phyloP scores from a whole-genome alignment of 2,329 filamentous ascomycete genomes.

The Alternaria dauci region DNA sequence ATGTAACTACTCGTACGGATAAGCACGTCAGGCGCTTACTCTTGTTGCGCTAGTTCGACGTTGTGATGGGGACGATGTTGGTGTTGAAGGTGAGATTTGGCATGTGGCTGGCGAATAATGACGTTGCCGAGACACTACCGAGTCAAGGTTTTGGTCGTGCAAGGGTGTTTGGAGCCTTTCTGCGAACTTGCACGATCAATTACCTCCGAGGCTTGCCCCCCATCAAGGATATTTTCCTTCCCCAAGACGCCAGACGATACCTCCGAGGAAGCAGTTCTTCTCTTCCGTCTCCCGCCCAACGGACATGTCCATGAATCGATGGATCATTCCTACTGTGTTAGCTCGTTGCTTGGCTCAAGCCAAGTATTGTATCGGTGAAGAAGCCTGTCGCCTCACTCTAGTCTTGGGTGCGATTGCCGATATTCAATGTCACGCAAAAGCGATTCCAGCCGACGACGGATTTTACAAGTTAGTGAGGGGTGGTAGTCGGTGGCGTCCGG shows the following conservation, averaged over 20 bases:
- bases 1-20: constrained; percentile 5
- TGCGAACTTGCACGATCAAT: neutral
- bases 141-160: constrained; percentile 4
- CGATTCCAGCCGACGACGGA: neutral
- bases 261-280: constrained; percentile 2
- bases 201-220: neutral
- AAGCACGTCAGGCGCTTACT: constrained; percentile 3
- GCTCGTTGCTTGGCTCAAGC: neutral
- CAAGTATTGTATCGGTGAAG: neutral
- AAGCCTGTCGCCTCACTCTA: neutral
- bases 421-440: neutral
- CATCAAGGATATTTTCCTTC: neutral
- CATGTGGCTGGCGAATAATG: constrained; percentile 11
- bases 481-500: constrained; percentile 1
- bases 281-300: neutral
- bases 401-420: neutral
- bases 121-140: constrained; percentile 13
- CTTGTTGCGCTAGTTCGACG: constrained; percentile 8
- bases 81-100: constrained; percentile 11
- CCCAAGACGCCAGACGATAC: neutral
- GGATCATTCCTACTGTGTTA: neutral
- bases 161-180: constrained; percentile 2
- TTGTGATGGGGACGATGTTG: constrained; percentile 13
- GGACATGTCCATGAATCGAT: neutral
- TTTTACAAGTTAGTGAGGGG: neutral